phyloP scores from a whole-genome alignment of 1,139 yeast genomes.

The Arxiozyma slooffiae region DNA sequence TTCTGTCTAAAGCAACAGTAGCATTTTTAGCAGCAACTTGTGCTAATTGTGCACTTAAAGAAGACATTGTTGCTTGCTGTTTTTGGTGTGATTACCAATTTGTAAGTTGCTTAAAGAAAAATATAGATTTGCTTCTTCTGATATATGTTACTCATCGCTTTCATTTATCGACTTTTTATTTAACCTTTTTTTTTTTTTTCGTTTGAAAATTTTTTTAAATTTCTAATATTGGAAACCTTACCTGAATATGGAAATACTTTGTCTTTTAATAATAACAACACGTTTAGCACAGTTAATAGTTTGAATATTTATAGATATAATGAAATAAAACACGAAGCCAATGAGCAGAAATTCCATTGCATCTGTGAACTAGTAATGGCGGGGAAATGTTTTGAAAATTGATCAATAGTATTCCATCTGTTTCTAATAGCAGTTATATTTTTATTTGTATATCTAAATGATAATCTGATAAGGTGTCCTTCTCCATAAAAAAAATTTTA shows the following conservation, averaged over 20 bases:
- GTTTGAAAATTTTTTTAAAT: background rate
- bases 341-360: no score
- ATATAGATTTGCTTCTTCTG: background rate
- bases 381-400: no score
- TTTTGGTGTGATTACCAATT: background rate
- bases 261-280: background rate
- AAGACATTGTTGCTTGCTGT: slow-evolving; percentile 27
- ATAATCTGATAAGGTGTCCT: background rate
- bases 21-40: slow-evolving; percentile 57
- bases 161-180: no score
- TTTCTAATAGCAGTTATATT: no score
- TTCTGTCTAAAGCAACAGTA: slow-evolving; percentile 77
- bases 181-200: background rate
- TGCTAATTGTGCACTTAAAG: slow-evolving; percentile 76
- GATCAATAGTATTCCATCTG: no score
- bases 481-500: background rate
- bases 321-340: no score
- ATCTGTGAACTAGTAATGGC: no score
- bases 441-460: background rate
- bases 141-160: slow-evolving; percentile 5
- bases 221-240: background rate
- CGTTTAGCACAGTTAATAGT: background rate
- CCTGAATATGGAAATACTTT: background rate
- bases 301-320: no score
- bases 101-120: background rate